Percentiles rank a stretch among this genome's conserved stretches.
phyloP scores from a whole-genome alignment of 106 monocot genomes.

The Chionographis japonica region DNA sequence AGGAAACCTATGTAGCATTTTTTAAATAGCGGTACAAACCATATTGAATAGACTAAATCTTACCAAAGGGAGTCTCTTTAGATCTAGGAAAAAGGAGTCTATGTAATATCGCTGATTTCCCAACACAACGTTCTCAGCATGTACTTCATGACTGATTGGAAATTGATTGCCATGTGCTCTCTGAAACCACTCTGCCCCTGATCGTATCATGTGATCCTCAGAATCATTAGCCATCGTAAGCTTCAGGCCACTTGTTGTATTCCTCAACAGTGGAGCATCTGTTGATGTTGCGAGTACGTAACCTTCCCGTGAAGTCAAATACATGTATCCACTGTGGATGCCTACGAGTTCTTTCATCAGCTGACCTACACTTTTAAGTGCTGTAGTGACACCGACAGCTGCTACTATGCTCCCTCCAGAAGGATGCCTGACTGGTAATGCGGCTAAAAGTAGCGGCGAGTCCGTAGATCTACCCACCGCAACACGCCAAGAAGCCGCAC shows the following conservation, averaged over 20 bases:
- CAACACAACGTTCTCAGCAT: constrained; percentile 44
- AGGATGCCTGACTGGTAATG: constrained; percentile 44
- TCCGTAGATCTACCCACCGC: constrained; percentile 49
- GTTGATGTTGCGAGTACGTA: constrained; percentile 59
- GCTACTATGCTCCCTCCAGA: constrained; percentile 43
- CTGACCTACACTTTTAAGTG: constrained; percentile 51
- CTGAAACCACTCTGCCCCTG: constrained; percentile 50
- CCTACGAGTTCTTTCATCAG: constrained; percentile 48
- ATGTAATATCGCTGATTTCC: constrained; percentile 40
- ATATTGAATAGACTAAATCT: background rate
- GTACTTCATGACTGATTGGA: constrained; percentile 44
- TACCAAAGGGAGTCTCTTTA: constrained; percentile 53
- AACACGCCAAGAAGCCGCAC: constrained; percentile 55
- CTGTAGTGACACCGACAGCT: constrained; percentile 45
- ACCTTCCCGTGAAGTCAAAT: constrained; percentile 44
- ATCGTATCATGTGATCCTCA: constrained; percentile 31
- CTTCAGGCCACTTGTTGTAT: constrained; percentile 33
- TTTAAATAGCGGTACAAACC: background rate
- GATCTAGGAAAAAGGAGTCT: constrained; percentile 54
- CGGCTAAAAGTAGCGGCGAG: constrained; percentile 53
- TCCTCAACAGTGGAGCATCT: constrained; percentile 37
- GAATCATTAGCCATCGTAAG: constrained; percentile 47
- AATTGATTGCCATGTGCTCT: constrained; percentile 38
- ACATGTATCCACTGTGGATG: constrained; percentile 52
- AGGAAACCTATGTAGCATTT: too few relatives aligned